Evolutionary conservation across 306 rosid genomes (phyloP).

Genomic region (Abrus precatorius): DNA sequence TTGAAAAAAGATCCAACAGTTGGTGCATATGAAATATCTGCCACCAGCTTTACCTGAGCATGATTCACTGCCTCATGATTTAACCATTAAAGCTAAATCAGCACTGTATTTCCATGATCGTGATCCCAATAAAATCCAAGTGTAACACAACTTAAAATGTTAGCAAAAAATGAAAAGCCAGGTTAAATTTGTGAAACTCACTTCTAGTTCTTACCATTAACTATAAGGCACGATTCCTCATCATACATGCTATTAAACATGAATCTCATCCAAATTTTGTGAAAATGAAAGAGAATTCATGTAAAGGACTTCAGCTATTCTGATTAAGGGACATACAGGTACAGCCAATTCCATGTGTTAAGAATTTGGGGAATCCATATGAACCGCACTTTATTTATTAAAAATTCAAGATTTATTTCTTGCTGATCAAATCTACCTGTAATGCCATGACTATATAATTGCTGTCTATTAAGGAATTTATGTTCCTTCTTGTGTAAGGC

Average conservation of each 20-base stretch:
- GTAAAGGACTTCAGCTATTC: slow-evolving; percentile 9
- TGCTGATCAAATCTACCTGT: background rate
- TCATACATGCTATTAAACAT: background rate
- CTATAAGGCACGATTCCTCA: background rate
- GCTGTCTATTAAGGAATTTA: background rate
- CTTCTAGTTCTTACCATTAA: background rate
- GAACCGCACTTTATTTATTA: background rate
- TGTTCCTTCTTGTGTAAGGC: background rate
- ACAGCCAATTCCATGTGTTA: background rate
- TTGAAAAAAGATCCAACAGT: slow-evolving; percentile 19
- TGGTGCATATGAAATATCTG: slow-evolving; percentile 31
- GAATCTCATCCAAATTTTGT: background rate
- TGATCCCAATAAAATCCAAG: slow-evolving; percentile 11
- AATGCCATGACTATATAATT: background rate
- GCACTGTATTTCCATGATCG: background rate
- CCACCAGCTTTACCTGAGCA: background rate
- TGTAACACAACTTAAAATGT: background rate
- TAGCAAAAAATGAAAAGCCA: slow-evolving; percentile 7
- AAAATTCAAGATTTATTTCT: background rate
- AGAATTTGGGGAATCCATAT: slow-evolving; percentile 1
- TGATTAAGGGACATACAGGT: background rate
- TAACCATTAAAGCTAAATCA: background rate
- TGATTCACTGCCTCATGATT: background rate
- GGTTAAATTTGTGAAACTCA: background rate
- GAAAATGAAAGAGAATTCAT: slow-evolving; percentile 13